Base-by-base conservation (phyloP, 805 yeast species). In the Candida xiaguanensis region DNA sequence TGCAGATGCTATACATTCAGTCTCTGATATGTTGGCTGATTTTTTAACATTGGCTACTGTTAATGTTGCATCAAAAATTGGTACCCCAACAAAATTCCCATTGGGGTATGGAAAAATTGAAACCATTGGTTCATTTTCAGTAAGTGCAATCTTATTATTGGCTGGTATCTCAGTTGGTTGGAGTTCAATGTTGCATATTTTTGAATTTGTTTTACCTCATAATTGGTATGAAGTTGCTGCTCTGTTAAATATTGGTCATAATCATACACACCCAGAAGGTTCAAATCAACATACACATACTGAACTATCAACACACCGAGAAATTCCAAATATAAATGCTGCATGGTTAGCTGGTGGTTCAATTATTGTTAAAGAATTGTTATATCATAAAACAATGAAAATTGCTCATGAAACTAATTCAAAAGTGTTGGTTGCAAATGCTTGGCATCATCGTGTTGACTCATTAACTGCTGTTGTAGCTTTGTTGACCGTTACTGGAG, bases 381-480 rank as follows among this genome's bases (percentile, higher is more conserved):
- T 93, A 30, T 93, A 78, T 63, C 78, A 78, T 42, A 85, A 87
- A 9, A 93, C 99, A 0, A 74, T 82, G 62, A 78, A 79, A 44
- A 79, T 93, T 16, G 99, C 97, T 1, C 69, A 71, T 35, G 68
- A 75, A 44, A 75, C 87, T 20, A 85, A 86, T 55, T 88, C 96
- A 0, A 87, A 88, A 46, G 98, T 93, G 3, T 71, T 93, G 34
- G 80, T 87, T 36, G 99, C 99, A 3, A 93, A 93, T 56, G 99
- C 99, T 3, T 93, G 99, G 98, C 99, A 93, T 59, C 99, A 93
- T 57, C 74, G 99, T 46, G 93, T 91, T 8, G 99, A 93, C 56
- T 84, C 95, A 1, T 59, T 93, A 50, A 95, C 98, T 1, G 87
- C 97, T 0, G 71, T 84, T 16, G 98, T 91, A 6, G 97, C 98